Conservation (phyloP, 306 rosid species). For the Cucurbita argyrosperma region DNA sequence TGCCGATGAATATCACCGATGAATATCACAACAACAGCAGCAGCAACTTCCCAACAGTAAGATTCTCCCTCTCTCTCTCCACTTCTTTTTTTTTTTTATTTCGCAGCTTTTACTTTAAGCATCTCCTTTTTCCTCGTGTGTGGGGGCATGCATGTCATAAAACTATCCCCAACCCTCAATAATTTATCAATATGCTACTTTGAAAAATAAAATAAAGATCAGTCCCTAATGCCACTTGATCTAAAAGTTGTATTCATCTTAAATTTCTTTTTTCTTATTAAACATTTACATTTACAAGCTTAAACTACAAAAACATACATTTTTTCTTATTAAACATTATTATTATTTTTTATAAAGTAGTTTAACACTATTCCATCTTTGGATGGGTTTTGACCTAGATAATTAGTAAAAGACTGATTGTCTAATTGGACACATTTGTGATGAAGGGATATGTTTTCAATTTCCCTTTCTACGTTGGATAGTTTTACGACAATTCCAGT, state of each 20-base stretch:
- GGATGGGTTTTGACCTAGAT: no score
- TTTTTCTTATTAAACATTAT: no score
- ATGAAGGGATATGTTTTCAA: no score
- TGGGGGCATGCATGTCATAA: background rate
- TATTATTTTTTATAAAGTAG: no score
- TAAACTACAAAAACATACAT: no score
- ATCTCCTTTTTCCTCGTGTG: background rate
- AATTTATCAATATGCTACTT: background rate
- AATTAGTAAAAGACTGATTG: no score
- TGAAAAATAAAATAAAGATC: background rate
- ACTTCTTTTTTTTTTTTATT: background rate
- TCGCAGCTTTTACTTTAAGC: constrained; percentile 1
- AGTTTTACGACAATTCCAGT: no score
- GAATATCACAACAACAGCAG: constrained; percentile 28
- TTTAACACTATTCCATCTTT: no score
- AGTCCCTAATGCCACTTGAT: background rate
- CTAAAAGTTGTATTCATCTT: background rate
- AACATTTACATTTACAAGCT: no score
- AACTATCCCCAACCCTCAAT: background rate
- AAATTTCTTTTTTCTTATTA: no score
- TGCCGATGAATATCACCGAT: background rate
- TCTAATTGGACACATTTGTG: no score
- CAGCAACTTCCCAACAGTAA: constrained; percentile 7
- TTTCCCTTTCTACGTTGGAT: no score
- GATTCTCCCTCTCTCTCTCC: constrained; percentile 1